Evolutionary conservation across 169 alveolate genomes (phyloP).

Genomic region (Plasmodium adleri): DNA sequence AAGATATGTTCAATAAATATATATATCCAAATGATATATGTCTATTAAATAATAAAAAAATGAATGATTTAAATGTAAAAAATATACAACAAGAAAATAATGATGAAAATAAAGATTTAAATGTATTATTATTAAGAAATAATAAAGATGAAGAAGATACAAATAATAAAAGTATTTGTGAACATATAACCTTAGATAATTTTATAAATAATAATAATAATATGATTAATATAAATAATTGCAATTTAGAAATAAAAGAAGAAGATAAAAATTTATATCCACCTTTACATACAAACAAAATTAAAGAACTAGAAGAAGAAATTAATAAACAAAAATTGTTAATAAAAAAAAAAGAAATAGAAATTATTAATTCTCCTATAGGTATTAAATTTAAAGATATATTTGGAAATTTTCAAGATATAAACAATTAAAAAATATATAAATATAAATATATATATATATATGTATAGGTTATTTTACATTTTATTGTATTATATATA

Average conservation of each 20-base stretch:
- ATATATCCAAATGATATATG: conserved; percentile 9
- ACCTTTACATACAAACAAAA: conserved; percentile 38
- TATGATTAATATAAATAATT: too few species aligned
- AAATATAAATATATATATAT: not conserved
- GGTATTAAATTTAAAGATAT: conserved; percentile 65
- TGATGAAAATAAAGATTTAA: too few species aligned
- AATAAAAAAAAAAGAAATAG: conserved; percentile 52
- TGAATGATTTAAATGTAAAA: too few species aligned
- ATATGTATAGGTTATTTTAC: not conserved
- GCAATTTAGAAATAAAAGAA: not conserved
- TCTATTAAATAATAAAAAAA: too few species aligned
- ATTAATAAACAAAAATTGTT: conserved; percentile 51
- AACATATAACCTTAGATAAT: too few species aligned
- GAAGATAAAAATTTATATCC: not conserved
- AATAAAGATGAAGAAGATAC: too few species aligned
- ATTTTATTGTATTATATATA: not conserved
- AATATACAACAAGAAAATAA: too few species aligned
- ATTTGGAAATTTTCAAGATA: conserved; percentile 59
- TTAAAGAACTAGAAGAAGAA: conserved; percentile 52
- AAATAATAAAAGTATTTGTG: too few species aligned
- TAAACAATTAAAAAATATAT: not conserved
- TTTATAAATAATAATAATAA: too few species aligned
- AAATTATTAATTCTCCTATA: conserved; percentile 55
- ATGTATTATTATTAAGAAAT: too few species aligned
- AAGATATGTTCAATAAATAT: conserved; percentile 7